Evolutionary conservation across 805 yeast species (phyloP).

Genomic region (Danielia reshetovae): DNA sequence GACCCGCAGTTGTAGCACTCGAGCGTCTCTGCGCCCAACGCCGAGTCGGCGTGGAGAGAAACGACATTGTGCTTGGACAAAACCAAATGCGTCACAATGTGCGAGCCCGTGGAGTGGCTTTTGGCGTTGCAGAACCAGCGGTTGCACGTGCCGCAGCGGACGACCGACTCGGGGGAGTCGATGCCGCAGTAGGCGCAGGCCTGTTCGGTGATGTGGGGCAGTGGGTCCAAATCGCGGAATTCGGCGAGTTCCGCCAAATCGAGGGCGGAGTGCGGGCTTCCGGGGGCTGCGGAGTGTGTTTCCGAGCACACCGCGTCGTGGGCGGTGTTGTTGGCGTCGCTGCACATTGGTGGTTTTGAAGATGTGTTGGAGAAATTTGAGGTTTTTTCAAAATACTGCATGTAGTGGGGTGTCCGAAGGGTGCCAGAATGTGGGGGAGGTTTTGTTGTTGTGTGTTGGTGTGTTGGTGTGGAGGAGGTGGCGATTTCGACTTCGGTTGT

Average conservation of each 20-base stretch:
- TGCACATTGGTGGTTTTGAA: too few relatives aligned
- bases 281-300: too few relatives aligned
- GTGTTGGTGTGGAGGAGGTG: too few relatives aligned
- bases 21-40: slow-evolving; percentile 78
- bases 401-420: too few relatives aligned
- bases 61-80: slow-evolving; percentile 73
- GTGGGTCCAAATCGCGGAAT: neutral
- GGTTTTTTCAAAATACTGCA: too few relatives aligned
- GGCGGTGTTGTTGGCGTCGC: neutral
- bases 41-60: slow-evolving; percentile 72
- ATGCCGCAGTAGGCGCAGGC: slow-evolving; percentile 73
- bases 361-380: slow-evolving; percentile 2
- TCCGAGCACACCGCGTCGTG: too few relatives aligned
- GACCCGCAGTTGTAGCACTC: slow-evolving; percentile 92
- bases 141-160: slow-evolving; percentile 70
- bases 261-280: too few relatives aligned
- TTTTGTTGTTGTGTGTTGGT: too few relatives aligned
- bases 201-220: slow-evolving; percentile 9
- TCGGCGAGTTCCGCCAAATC: neutral
- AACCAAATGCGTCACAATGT: slow-evolving; percentile 82
- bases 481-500: too few relatives aligned
- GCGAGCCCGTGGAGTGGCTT: slow-evolving; percentile 58
- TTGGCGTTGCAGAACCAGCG: slow-evolving; percentile 90
- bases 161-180: slow-evolving; percentile 58
- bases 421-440: too few relatives aligned